phyloP scores from a whole-genome alignment of 116 monocot species.

The Zostera marina region DNA sequence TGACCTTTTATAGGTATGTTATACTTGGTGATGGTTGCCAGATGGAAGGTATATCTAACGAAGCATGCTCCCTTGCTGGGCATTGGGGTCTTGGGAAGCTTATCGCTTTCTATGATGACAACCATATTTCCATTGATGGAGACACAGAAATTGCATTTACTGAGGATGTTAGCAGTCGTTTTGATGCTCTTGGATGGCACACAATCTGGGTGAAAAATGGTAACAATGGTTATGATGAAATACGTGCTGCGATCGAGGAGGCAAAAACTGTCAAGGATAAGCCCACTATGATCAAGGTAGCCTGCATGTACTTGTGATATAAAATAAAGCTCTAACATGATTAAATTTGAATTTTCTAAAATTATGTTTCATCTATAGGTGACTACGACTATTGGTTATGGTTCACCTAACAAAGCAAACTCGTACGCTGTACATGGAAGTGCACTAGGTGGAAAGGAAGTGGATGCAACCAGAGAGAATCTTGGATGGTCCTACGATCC shows the following conservation, averaged over 20 bases:
- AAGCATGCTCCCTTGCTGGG: conserved; percentile 70
- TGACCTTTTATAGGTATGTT: conserved; percentile 31
- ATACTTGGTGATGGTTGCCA: conserved; percentile 91
- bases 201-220: conserved; percentile 98
- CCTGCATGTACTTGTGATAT: neutral
- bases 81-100: conserved; percentile 93
- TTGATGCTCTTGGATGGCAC: conserved; percentile 92
- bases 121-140: conserved; percentile 95
- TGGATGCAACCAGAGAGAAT: conserved; percentile 84
- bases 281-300: conserved; percentile 89
- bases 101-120: conserved; percentile 95
- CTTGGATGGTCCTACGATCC: conserved; percentile 92
- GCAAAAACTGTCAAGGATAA: conserved; percentile 89
- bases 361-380: conserved; percentile 29
- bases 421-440: conserved; percentile 83
- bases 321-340: neutral
- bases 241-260: conserved; percentile 80
- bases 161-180: conserved; percentile 68
- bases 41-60: conserved; percentile 88
- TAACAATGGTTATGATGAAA: conserved; percentile 83
- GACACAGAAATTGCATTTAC: conserved; percentile 94
- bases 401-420: conserved; percentile 95
- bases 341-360: too few species aligned
- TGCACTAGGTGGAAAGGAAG: conserved; percentile 84
- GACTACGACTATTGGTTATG: conserved; percentile 87